Percentiles rank a stretch among this genome's conserved stretches.
Evolutionary conservation across 371 early-diverging fungal genomes (phyloP).

Genomic region (Thermomucor indicae-seudaticae): DNA sequence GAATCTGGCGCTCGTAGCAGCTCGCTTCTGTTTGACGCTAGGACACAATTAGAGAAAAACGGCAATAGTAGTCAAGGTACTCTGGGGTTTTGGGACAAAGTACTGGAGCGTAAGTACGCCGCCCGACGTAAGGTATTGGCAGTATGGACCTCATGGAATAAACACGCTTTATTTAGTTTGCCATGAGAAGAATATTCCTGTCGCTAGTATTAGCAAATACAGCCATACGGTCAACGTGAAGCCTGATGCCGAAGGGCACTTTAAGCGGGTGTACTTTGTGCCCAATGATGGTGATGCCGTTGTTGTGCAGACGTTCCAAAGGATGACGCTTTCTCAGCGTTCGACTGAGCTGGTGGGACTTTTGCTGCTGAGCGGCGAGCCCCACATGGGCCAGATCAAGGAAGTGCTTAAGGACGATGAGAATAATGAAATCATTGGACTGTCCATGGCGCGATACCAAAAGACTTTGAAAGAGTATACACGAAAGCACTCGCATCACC

Average conservation of each 20-base stretch:
- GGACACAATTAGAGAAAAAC: too few species aligned
- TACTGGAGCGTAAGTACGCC: too few species aligned
- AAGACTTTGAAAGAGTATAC: slow-evolving; percentile 60
- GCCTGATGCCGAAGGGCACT: slow-evolving; percentile 41
- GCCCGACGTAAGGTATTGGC: too few species aligned
- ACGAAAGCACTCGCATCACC: slow-evolving; percentile 47
- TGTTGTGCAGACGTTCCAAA: slow-evolving; percentile 41
- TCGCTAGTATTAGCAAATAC: slow-evolving; percentile 27
- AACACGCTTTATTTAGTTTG: slow-evolving; percentile 11
- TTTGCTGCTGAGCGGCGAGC: slow-evolving; percentile 17
- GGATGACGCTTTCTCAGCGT: slow-evolving; percentile 43
- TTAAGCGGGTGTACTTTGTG: slow-evolving; percentile 41
- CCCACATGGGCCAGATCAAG: slow-evolving; percentile 36
- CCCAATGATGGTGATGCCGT: slow-evolving; percentile 15
- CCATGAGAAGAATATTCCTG: slow-evolving; percentile 20
- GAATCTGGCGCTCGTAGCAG: too few species aligned
- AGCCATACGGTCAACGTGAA: slow-evolving; percentile 18
- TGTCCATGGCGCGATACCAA: slow-evolving; percentile 46
- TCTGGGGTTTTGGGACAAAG: too few species aligned
- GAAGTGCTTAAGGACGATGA: slow-evolving; percentile 37
- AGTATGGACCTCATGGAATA: neutral
- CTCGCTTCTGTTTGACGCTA: too few species aligned
- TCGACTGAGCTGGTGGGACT: slow-evolving; percentile 38
- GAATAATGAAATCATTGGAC: slow-evolving; percentile 34
- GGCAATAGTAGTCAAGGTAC: too few species aligned